phyloP scores from a whole-genome alignment of 371 early-diverging fungal genomes.

The Mucor ambiguus region DNA sequence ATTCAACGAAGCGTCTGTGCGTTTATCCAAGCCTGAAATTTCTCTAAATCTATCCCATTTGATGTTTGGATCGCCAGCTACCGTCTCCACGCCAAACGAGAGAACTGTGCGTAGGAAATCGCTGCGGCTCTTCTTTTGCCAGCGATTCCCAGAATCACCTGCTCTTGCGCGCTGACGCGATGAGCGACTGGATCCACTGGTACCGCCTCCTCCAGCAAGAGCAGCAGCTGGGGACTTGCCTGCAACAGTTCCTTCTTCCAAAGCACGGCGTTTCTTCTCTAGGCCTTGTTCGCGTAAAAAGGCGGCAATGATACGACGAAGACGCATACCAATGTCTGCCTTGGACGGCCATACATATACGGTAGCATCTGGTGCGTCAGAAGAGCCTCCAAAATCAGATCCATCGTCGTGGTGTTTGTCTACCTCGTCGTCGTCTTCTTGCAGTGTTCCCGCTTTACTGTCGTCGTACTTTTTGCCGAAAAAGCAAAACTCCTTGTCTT shows the following conservation, averaged over 20 bases:
- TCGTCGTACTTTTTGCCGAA: constrained; percentile 59
- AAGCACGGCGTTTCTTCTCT: constrained; percentile 35
- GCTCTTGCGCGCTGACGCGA: constrained; percentile 35
- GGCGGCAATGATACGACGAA: constrained; percentile 73
- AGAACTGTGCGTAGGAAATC: constrained; percentile 66
- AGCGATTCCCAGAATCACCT: constrained; percentile 53
- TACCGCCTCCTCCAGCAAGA: constrained; percentile 10
- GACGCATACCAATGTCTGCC: constrained; percentile 75
- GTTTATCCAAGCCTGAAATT: constrained; percentile 61
- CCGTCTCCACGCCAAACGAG: constrained; percentile 66
- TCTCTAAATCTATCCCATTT: constrained; percentile 73
- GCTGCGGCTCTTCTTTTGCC: constrained; percentile 66
- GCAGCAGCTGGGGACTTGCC: constrained; percentile 5
- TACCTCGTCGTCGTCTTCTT: constrained; percentile 25
- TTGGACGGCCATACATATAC: constrained; percentile 67
- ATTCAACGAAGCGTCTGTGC: constrained; percentile 69
- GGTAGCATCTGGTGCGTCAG: constrained; percentile 26
- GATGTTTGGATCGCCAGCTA: constrained; percentile 32
- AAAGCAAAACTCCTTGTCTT: constrained; percentile 74
- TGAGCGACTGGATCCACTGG: constrained; percentile 1
- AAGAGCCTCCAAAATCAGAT: constrained; percentile 7
- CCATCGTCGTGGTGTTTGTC: constrained; percentile 10
- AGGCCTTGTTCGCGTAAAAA: constrained; percentile 65
- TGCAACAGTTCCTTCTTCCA: neutral
- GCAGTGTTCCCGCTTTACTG: constrained; percentile 34